Evolutionary conservation across 176 grass and related monocot genomes (phyloP), one percentile per base, ranked within the genome.

Genomic region (Rhynchospora tenuis): DNA sequence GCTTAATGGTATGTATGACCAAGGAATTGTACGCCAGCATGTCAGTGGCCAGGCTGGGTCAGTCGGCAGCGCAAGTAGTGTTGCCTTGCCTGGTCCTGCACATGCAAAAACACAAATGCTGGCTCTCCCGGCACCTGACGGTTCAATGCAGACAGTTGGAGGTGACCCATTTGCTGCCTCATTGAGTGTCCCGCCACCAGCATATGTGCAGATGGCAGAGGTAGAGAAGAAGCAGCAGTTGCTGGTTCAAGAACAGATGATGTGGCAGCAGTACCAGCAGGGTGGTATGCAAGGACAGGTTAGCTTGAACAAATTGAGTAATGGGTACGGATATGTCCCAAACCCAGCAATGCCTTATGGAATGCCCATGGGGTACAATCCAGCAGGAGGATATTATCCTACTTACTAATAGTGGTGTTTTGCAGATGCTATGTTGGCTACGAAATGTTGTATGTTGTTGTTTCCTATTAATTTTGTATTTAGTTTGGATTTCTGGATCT

Each of bases 141-240:
- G 93, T 63, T 93, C 96, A 0, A 84, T 95, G 68, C 89, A 92
- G 74, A 66, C 88, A 20, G 88, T 99, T n/a, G 91, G 96, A 19
- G 88, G 88, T 5, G 93, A 99, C 71, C 93, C 96, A 7, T 99
- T 99, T 0, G 85, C 87, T 0, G 93, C 96, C 3, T 99, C 96
- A 55, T 86, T 90, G n/a, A 66, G 79, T 38, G 78, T 95, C 26
- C 76, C 93, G 7, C 86, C 96, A 31, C 96, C 96, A 8, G 88
- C 96, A 5, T 99, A 93, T 16, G 89, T 99, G 46, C 93, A 99
- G 93, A 99, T 99, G 91, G 88, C 88, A 0, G 96, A 99, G 58
- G 84, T 99, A 77, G 96, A 99, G 76, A 92, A 93, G 83, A 95
- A 95, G 78, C 96, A 99, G 69, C 96, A 99, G 55, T 81, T 95